Evolutionary conservation across 2,329 filamentous ascomycete species (phyloP), one percentile per base, ranked within the genome.

Genomic region (Aspergillus quadrilineatus): DNA sequence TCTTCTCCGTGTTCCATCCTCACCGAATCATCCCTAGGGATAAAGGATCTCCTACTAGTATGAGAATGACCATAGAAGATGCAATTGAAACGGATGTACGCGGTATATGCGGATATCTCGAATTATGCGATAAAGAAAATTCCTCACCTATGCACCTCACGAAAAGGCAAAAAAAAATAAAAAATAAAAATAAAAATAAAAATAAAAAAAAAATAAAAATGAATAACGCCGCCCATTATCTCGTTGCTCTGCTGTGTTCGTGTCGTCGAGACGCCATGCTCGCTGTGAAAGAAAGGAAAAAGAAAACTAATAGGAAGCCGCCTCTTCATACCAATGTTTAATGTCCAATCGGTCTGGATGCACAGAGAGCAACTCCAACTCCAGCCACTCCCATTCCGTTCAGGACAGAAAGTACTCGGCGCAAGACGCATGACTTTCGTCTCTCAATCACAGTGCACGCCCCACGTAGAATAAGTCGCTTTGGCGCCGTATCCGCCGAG

Each of bases 261-360:
- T 50, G 53, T 48, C 44, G 43, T 43, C 49, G 45, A 62, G 61
- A 69, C 67, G 65, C 67, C 66, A 62, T 60, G 67, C 68, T 69
- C 50, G 62, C 66, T 63, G 53, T 53, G 54, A 45, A 22, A 45
- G 39, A 45, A 55, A 17, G 22, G 17, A 37, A 48, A 47, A 22
- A 14, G 42, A 17, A 54, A 22, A 36, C 26, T 42, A n/a, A n/a
- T 22, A 41, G 26, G 36, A 48, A 22, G 14, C 9, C 14, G 34
- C 34, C 34, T 10, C 15, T 39, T 9, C 55, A 49, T 28, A 17
- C n/a, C 30, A 30, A 36, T 37, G 44, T 29, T 28, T 30, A 12
- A 44, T 56, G 32, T 10, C 54, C 43, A 56, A 47, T 47, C 48
- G 52, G 29, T 17, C 29, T 45, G 14, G 22, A 36, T 47, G 30